Base-by-base conservation (phyloP, 1,284 basidiomycete genomes). In the Athelia psychrophila region DNA sequence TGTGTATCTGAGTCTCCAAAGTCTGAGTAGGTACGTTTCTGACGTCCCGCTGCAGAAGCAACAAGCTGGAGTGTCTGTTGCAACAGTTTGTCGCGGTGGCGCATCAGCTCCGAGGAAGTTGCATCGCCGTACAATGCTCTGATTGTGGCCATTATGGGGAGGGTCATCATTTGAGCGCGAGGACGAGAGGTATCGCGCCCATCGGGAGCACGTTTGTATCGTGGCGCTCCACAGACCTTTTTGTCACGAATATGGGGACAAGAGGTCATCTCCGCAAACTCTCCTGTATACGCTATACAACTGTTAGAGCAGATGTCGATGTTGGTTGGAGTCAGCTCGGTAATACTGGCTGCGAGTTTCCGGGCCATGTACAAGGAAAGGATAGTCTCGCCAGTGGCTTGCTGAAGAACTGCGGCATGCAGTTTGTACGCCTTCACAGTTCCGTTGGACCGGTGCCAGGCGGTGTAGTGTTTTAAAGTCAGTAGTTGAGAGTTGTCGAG, bases 341-440 rank as follows among this genome's bases (percentile, higher is more conserved):
- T 51, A 18, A 48, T n/a, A 30, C 30, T 16, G 3, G 22, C 25
- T n/a, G 50, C 50, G 9, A 51, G 47, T n/a, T 51, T 51, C 8
- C 46, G 25, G 3, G 42, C 50, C 24, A 22, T 6, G 24, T 35
- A 51, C 12, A 51, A 22, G n/a, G 20, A 32, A 16, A 51, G 50
- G 19, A 51, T 48, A 19, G 47, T 33, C 9, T 12, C 45, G 4
- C 32, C 47, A n/a, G 45, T 49, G 8, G 30, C 47, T 13, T 51
- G 40, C 25, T 49, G 45, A 40, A 24, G 20, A 19, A 44, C 42
- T 22, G 10, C 12, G 19, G 42, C 42, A 44, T 44, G 42, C 16
- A n/a, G 19, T 10, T 44, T n/a, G 20, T 44, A 44, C 12, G 10
- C 42, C 20, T 12, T 12, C 10, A 44, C 42, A 12, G 30, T 27